A percentile compares a stretch with the other conserved stretches of the same genome.
Conservation (phyloP, 2,329 filamentous ascomycete species). For the Penicillium paneum region DNA sequence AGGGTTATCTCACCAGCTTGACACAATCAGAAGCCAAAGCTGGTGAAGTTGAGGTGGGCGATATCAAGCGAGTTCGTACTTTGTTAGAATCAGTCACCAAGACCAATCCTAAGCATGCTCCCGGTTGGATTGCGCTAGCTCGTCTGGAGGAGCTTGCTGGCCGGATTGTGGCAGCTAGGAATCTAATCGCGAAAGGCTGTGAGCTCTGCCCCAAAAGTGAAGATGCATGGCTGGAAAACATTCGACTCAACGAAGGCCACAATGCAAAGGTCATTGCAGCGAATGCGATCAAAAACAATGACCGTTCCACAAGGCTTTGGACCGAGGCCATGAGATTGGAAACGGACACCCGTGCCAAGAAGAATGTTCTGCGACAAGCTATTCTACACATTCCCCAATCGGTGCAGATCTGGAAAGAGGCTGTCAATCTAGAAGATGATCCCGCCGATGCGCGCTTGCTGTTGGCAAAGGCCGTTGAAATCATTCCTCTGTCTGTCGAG, state of each 20-base stretch:
- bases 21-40: conserved; percentile 77
- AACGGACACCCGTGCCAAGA: conserved; percentile 76
- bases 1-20: conserved; percentile 91
- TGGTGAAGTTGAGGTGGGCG: conserved; percentile 79
- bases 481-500: conserved; percentile 90
- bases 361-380: conserved; percentile 86
- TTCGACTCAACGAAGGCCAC: conserved; percentile 82
- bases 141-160: conserved; percentile 89
- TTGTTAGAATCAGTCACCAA: conserved; percentile 96
- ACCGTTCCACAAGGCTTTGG: conserved; percentile 84
- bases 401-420: conserved; percentile 95
- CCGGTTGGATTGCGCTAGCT: conserved; percentile 93
- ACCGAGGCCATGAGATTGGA: conserved; percentile 94
- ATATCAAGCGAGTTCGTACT: conserved; percentile 89
- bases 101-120: conserved; percentile 90
- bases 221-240: conserved; percentile 94
- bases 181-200: conserved; percentile 82
- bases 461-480: conserved; percentile 89
- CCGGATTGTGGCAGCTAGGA: conserved; percentile 83
- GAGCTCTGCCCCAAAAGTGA: conserved; percentile 90
- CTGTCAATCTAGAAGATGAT: conserved; percentile 92
- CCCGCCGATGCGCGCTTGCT: conserved; percentile 81
- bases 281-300: conserved; percentile 87
- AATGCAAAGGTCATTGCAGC: conserved; percentile 96
- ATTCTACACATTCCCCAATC: conserved; percentile 91